Base-by-base conservation (phyloP, 208 protist species). In the Wallacemonas sp. region DNA sequence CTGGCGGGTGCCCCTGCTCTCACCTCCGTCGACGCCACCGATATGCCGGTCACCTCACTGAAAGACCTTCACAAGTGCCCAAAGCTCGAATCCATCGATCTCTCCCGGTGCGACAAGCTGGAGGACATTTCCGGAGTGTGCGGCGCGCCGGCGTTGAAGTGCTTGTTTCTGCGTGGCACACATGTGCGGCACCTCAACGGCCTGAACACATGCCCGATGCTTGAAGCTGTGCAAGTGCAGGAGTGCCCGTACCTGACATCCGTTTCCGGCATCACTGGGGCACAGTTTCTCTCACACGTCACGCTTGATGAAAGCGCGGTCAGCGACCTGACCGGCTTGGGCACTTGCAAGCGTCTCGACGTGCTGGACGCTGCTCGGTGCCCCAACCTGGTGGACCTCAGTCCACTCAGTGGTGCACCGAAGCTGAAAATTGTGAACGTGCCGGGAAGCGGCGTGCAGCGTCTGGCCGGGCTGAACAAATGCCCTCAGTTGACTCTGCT, bases 391-490 rank as follows among this genome's bases (percentile, higher is more conserved):
- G 24, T 21, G n/a, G 46, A 59, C 38, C 71, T 78, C 27, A 59
- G 62, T 17, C 57, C 61, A 17, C 66, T 73, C 44, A 29, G 62
- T 0, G 44, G 26, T 1, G 42, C 63, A 9, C 3, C 17, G 13
- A 29, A 3, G 1, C 21, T 77, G 3, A 52, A 60, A 60, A 65
- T 68, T 24, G n/a, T 77, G 12, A 55, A 44, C 2, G 71, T 50
- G 33, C 70, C 59, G 29, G 60, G 70, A 36, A 71, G 59, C 38
- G 65, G 32, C 2, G 29, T 71, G 10, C 52, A 54, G n/a, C 52
- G 63, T 3, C 63, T 73, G 1, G 2, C 27, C 5, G 60, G 66
- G 15, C 38, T 78, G 26, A 24, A 38, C 26, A n/a, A 32, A n/a
- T 78, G 72, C 24, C 1, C 37, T 0, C 52, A 55, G 5, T 39